phyloP scores from a whole-genome alignment of 2,329 filamentous ascomycete species.

The Aspergillus phoenicis region DNA sequence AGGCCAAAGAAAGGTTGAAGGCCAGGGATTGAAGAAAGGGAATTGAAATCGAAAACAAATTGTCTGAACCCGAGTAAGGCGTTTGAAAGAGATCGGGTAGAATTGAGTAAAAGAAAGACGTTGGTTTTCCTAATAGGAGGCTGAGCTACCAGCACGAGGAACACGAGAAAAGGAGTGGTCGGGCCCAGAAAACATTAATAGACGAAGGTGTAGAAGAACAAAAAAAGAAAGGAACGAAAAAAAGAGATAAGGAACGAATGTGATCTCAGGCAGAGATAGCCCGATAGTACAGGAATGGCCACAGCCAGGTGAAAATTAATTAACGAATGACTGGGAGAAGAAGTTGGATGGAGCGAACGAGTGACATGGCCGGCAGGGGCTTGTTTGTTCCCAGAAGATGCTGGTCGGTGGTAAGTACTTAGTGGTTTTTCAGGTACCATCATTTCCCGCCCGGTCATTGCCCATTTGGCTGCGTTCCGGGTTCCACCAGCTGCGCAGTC shows the following conservation, averaged over 20 bases:
- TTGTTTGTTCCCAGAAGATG: slow-evolving; percentile 6
- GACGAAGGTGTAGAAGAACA: slow-evolving; percentile 17
- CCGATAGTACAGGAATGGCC: slow-evolving; percentile 18
- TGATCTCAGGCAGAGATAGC: slow-evolving; percentile 12
- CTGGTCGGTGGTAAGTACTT: neutral
- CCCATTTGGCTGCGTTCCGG: neutral
- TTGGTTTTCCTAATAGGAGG: slow-evolving; percentile 14
- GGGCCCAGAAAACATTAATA: slow-evolving; percentile 22
- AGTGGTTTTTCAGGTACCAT: slow-evolving; percentile 10
- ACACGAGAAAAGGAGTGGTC: slow-evolving; percentile 24
- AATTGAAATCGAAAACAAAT: neutral
- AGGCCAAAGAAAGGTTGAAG: slow-evolving; percentile 22
- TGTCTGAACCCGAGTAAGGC: slow-evolving; percentile 14
- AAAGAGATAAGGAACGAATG: slow-evolving; percentile 17
- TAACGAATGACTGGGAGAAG: slow-evolving; percentile 36
- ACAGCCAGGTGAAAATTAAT: slow-evolving; percentile 20
- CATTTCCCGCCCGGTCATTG: slow-evolving; percentile 7
- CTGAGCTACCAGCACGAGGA: slow-evolving; percentile 16
- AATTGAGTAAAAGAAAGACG: slow-evolving; percentile 9
- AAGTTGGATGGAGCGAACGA: slow-evolving; percentile 30
- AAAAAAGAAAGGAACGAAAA: slow-evolving; percentile 18
- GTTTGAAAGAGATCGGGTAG: slow-evolving; percentile 15
- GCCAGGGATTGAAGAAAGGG: neutral
- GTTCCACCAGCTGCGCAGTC: neutral
- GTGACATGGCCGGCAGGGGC: slow-evolving; percentile 29